Base-by-base conservation (phyloP, 805 yeast species). In the Tetrapisispora phaffii region DNA sequence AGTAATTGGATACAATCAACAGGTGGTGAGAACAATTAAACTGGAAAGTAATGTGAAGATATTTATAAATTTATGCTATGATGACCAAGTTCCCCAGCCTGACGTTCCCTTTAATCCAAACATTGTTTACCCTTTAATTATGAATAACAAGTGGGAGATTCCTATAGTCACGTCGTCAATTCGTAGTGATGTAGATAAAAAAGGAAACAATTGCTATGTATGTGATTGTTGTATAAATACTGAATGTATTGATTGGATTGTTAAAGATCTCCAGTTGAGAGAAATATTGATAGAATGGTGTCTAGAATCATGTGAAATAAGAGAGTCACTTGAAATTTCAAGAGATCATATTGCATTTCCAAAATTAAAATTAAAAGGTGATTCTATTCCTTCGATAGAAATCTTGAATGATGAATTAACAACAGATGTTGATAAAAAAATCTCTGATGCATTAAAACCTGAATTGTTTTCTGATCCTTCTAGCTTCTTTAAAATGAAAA, bases 251-350 rank as follows among this genome's bases (percentile, higher is more conserved):
- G 65, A 68, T 36, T 80, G 89, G 82, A 72, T 80, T 28, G 69
- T 74, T 36, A 53, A 72, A 34, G 82, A 80, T 50, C 52, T 65
- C 1, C 83, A 83, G 42, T 69, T 87, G 45, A 70, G 78, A 47
- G 71, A 77, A 39, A 80, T 87, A 13, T 59, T 85, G 41, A 74
- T 83, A 7, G 95, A 86, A 58, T 86, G 95, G 83, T 82, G 95
- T 55, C 60, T 87, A 34, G 95, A 86, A 57, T 75, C 88, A 10
- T 77, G 85, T 3, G 96, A 86, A 58, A 65, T 80, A 47, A 56
- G 73, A 22, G 67, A 65, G 15, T 67, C 70, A 41, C 59, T 79
- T 1, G 62, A 67, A 4, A 68, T 88, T 16, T 84, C 82, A 45
- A 66, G 95, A 44, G 82, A 80, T 42, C 59, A 59, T 32, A 68